Conservation (phyloP, 352 stramenopile genomes). For the Pythium coloratum region DNA sequence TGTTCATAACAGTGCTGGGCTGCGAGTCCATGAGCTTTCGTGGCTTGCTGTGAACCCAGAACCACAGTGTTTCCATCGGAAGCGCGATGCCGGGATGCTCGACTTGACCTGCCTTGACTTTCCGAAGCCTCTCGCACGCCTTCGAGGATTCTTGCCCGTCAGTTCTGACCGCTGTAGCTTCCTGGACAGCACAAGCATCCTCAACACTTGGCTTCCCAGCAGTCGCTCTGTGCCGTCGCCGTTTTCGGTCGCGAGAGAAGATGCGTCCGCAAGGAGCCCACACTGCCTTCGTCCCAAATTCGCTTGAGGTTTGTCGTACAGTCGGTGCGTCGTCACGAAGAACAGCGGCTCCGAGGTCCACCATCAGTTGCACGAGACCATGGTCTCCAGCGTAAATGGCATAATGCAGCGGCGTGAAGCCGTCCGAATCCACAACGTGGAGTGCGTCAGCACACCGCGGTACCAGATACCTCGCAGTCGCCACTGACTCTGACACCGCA, state of each 20-base stretch:
- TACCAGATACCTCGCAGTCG: slow-evolving; percentile 32
- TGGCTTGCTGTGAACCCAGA: slow-evolving; percentile 6
- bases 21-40: not conserved
- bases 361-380: slow-evolving; percentile 39
- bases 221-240: not conserved
- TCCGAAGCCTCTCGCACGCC: slow-evolving; percentile 19
- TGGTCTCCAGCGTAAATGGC: slow-evolving; percentile 39
- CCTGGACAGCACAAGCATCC: not conserved
- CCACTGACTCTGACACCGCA: not conserved
- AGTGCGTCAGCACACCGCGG: slow-evolving; percentile 32
- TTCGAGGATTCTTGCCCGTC: not conserved
- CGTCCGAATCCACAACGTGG: slow-evolving; percentile 42
- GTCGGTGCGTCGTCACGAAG: not conserved
- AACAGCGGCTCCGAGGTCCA: slow-evolving; percentile 41
- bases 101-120: slow-evolving; percentile 16
- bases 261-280: not conserved
- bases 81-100: slow-evolving; percentile 10
- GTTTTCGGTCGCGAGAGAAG: not conserved
- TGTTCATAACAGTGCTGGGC: not conserved
- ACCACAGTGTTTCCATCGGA: slow-evolving; percentile 29
- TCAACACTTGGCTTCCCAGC: not conserved
- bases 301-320: not conserved
- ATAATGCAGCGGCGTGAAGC: slow-evolving; percentile 44
- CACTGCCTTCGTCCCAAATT: not conserved
- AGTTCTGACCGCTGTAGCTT: too few relatives aligned